These are phyloP conservation scores for Penicillium verrucosum DNA, from an alignment of 2,329 filamentous ascomycete species.

Conservation along the genomic window DNA sequence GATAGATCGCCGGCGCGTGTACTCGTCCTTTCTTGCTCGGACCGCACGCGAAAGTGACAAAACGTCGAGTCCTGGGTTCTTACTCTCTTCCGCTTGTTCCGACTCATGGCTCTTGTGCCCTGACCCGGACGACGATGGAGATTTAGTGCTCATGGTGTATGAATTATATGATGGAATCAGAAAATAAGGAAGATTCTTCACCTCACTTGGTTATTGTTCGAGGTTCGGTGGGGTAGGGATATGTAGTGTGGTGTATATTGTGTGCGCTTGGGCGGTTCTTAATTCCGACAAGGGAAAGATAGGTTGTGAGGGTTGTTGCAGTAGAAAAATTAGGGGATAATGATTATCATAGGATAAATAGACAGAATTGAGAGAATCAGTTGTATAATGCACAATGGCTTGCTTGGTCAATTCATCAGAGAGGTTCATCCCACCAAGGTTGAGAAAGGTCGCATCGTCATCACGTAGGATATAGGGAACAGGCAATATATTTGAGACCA, in stretches of 20 bases:
- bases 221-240: neutral
- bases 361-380: neutral
- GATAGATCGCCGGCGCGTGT: constrained; percentile 69
- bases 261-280: constrained; percentile 6
- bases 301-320: neutral
- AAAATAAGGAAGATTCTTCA: neutral
- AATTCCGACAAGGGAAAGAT: constrained; percentile 6
- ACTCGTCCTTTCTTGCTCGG: constrained; percentile 72
- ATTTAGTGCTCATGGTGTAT: constrained; percentile 11
- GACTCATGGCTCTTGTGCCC: constrained; percentile 15
- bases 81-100: constrained; percentile 16
- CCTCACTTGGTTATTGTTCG: neutral
- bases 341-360: neutral
- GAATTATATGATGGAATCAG: neutral
- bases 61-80: constrained; percentile 27
- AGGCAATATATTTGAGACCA: neutral
- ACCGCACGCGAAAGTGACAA: constrained; percentile 57
- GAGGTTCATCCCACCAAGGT: constrained; percentile 11
- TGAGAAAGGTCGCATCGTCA: constrained; percentile 6
- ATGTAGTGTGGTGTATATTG: constrained; percentile 3
- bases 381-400: constrained; percentile 8
- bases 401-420: constrained; percentile 4
- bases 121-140: constrained; percentile 6
- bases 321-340: neutral
- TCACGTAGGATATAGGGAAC: neutral